Base-by-base conservation (phyloP, 257 asterid genomes). In the Plantago elongata region DNA sequence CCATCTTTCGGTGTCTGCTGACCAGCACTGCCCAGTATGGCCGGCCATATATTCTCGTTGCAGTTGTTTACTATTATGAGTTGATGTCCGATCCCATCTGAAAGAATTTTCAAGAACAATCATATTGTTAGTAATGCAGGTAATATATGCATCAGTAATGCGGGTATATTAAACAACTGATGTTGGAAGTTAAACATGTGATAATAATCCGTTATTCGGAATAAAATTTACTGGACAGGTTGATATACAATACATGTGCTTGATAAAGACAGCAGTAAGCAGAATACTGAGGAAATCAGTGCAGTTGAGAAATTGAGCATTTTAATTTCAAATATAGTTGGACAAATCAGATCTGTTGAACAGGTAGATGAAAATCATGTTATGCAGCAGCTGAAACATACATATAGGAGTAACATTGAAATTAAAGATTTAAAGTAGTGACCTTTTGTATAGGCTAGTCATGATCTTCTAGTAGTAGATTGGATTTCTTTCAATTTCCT, bases 41-140 rank as follows among this genome's bases (percentile, higher is more conserved):
- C 99, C 0, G 97, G 97, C 97, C 97, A 92, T 77, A 92, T 72
- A 75, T 64, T 84, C 58, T 90, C 95, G 30, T 78, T 74, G 71
- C 99, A 92, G 81, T 89, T 92, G 84, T 89, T 92, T 0, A 92
- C 99, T 50, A 89, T 34, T 17, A 92, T 86, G 13, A 92, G 82
- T 54, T 92, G 96, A 52, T 77, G 69, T 11, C 77, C 77, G 27
- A 45, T 70, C 52, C 87, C 97, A 78, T 78, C 97, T 90, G 93
- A 4, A 34, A 34, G 8, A n/a, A n/a, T 34, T 34, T 34, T 34
- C 40, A 34, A 34, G 40, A 5, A 34, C 40, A 34, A 34, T 7
- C 8, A 34, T 34, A 34, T 34, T 34, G 27, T 34, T 34, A 34
- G 40, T 7, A 34, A 22, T 22, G 27, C 1, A 22, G 27, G 27